Conservation (phyloP, 192 early-diverging fungal genomes). For the Diversispora eburnea region DNA sequence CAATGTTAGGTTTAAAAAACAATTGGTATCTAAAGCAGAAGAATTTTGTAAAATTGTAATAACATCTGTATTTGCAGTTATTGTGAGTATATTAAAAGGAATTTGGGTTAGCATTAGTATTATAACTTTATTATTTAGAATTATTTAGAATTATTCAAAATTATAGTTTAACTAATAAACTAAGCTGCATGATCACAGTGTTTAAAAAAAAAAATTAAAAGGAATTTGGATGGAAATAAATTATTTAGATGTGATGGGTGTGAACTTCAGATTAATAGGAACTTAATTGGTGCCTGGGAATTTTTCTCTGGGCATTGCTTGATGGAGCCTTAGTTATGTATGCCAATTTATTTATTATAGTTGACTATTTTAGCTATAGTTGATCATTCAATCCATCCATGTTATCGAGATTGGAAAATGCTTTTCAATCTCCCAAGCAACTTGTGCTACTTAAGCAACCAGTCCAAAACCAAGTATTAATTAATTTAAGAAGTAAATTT, state of each 20-base stretch:
- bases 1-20: slow-evolving; percentile 6
- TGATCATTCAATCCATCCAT: slow-evolving; percentile 3
- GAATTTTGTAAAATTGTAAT: background rate
- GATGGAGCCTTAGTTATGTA: slow-evolving; percentile 6
- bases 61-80: background rate
- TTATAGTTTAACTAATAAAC: too few species aligned
- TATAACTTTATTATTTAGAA: too few species aligned
- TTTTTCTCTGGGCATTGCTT: slow-evolving; percentile 19
- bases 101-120: too few species aligned
- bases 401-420: too few species aligned
- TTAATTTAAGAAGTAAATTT: too few species aligned
- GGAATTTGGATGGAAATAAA: slow-evolving; percentile 3
- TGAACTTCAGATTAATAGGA: slow-evolving; percentile 11
- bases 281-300: background rate
- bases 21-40: background rate
- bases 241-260: slow-evolving; percentile 14
- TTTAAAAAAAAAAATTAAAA: background rate
- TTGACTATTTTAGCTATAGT: slow-evolving; percentile 10
- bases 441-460: too few species aligned
- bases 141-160: too few species aligned
- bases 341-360: background rate
- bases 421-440: too few species aligned
- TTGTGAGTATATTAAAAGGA: background rate
- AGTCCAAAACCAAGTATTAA: too few species aligned
- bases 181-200: too few species aligned